Base-by-base conservation (phyloP, 306 rosid genomes). In the Quercus wislizeni region DNA sequence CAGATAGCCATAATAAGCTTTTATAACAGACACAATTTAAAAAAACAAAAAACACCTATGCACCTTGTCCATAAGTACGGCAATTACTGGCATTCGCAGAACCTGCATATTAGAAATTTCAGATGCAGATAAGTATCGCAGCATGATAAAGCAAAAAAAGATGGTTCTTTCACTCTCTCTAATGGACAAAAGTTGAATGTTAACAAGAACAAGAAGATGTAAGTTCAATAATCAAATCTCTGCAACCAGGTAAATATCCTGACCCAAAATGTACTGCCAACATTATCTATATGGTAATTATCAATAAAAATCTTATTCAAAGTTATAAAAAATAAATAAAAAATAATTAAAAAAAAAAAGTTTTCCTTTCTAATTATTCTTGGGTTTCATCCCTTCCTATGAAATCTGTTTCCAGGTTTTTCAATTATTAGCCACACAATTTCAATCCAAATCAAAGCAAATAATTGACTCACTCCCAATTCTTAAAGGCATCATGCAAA, bases 41-140 rank as follows among this genome's bases (percentile, higher is more conserved):
- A 41, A 41, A 38, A 7, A 21, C 21, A 33, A 33, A 38, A 41
- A 2, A 41, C 46, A 35, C 12, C 46, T 8, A 41, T 20, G 76
- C 75, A 93, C 98, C 99, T 93, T 90, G 83, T 90, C 97, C 76
- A 80, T 82, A 63, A 95, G 89, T 85, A 95, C 86, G 5, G 96
- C 83, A 83, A 61, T 72, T 72, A 90, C 92, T 27, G 99, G 94
- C 98, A 92, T 95, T 70, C 97, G 81, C 65, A 95, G 89, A 77
- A 93, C 99, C 98, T 95, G 92, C 74, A 76, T 67, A 67, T 84
- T 20, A 83, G 69, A 80, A 55, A 55, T 75, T 70, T 77, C 73
- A 65, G 79, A 51, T 30, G 70, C 51, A 76, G 62, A 74, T 88
- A 81, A 80, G 83, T 79, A 80, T 25, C 55, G 35, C 19, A 15